Conservation (phyloP, 306 rosid genomes). For the Cicer judaicum region DNA sequence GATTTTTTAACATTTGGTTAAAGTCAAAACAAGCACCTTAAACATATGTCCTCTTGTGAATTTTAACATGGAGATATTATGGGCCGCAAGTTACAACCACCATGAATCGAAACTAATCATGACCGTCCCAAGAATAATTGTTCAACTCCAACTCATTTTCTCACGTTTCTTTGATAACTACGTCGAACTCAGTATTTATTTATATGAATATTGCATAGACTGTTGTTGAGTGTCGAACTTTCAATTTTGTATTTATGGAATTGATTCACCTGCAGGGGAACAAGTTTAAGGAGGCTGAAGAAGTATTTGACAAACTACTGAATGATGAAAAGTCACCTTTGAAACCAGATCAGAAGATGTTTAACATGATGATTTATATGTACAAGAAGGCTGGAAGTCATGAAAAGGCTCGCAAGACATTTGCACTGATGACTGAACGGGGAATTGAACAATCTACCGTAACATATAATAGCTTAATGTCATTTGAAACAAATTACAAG, state of each 20-base stretch:
- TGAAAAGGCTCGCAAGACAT: conserved; percentile 83
- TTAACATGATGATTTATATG: conserved; percentile 97
- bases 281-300: conserved; percentile 89
- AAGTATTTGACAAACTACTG: conserved; percentile 69
- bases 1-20: conserved; percentile 2
- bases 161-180: conserved; percentile 23
- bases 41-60: neutral
- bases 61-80: conserved; percentile 7
- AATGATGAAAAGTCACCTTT: conserved; percentile 66
- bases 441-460: conserved; percentile 78
- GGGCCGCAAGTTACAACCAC: neutral
- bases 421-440: conserved; percentile 75
- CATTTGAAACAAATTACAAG: conserved; percentile 86
- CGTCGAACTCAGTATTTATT: neutral
- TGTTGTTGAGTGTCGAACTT: conserved; percentile 33
- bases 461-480: conserved; percentile 93
- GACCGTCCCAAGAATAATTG: neutral
- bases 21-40: neutral
- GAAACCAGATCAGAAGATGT: conserved; percentile 93
- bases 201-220: conserved; percentile 14
- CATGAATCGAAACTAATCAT: conserved; percentile 11
- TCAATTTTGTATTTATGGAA: conserved; percentile 40
- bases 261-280: conserved; percentile 61
- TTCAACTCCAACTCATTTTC: neutral
- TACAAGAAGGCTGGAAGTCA: conserved; percentile 84